Percentiles rank a stretch among this genome's conserved stretches.
phyloP scores from a whole-genome alignment of 2,329 filamentous ascomycete species.

The Xylariaceae sp. region DNA sequence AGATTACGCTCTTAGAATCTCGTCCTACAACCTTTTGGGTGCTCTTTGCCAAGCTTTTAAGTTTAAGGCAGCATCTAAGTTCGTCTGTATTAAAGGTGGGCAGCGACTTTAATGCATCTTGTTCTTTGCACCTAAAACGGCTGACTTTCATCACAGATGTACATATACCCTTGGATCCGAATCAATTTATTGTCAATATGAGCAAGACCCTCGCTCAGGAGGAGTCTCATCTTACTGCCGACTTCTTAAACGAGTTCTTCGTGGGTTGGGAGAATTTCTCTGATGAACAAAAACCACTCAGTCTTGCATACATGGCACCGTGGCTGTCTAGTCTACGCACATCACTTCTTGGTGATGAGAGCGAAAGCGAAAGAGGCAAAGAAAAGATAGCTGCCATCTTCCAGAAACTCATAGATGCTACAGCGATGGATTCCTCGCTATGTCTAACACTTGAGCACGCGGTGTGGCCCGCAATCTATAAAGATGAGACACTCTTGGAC shows the following conservation, averaged over 20 bases:
- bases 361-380: constrained; percentile 68
- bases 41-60: constrained; percentile 72
- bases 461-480: constrained; percentile 68
- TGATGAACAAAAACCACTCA: constrained; percentile 69
- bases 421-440: constrained; percentile 64
- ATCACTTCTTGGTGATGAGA: constrained; percentile 62
- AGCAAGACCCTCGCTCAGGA: constrained; percentile 67
- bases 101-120: constrained; percentile 1
- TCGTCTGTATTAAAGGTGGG: constrained; percentile 67
- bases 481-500: constrained; percentile 69
- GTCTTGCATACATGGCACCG: constrained; percentile 72
- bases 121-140: not conserved
- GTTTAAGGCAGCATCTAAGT: constrained; percentile 65
- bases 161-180: constrained; percentile 66
- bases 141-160: constrained; percentile 54
- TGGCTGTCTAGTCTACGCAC: constrained; percentile 69
- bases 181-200: constrained; percentile 68
- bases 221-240: constrained; percentile 70
- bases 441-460: constrained; percentile 67
- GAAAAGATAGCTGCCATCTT: constrained; percentile 70
- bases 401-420: constrained; percentile 70
- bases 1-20: constrained; percentile 64
- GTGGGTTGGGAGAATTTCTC: constrained; percentile 74
- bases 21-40: constrained; percentile 71
- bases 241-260: constrained; percentile 76